phyloP scores from a whole-genome alignment of 306 rosid genomes.

The Cucumis melo region DNA sequence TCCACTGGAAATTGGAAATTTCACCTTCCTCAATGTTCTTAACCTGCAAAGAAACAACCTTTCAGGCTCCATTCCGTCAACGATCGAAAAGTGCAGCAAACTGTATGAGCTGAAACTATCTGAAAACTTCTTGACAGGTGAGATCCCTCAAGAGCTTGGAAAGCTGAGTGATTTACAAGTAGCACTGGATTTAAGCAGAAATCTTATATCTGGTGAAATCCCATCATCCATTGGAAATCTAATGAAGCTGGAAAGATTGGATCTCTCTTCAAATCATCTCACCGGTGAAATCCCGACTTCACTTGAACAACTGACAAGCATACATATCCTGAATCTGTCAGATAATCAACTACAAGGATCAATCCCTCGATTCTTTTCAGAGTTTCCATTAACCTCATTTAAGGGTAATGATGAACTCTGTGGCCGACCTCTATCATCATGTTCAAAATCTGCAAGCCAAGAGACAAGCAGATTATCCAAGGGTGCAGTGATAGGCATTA shows the following conservation, averaged over 20 bases:
- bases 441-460: slow-evolving; percentile 30
- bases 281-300: slow-evolving; percentile 51
- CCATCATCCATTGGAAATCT: slow-evolving; percentile 67
- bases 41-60: slow-evolving; percentile 53
- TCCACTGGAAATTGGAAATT: slow-evolving; percentile 75
- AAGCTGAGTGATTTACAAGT: slow-evolving; percentile 67
- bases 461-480: slow-evolving; percentile 34
- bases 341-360: slow-evolving; percentile 55
- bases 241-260: slow-evolving; percentile 69
- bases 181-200: slow-evolving; percentile 58
- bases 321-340: slow-evolving; percentile 69
- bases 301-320: slow-evolving; percentile 67
- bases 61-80: slow-evolving; percentile 58
- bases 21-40: slow-evolving; percentile 67
- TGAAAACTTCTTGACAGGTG: slow-evolving; percentile 46
- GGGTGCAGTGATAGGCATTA: slow-evolving; percentile 42
- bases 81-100: slow-evolving; percentile 50
- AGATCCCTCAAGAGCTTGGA: slow-evolving; percentile 59
- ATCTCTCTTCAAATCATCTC: slow-evolving; percentile 66
- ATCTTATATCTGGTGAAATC: slow-evolving; percentile 47
- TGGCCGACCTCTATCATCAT: slow-evolving; percentile 51
- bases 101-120: slow-evolving; percentile 80
- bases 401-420: slow-evolving; percentile 46
- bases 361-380: slow-evolving; percentile 54
- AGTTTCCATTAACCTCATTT: slow-evolving; percentile 71